These are phyloP conservation scores for Leccinum griseonigrum DNA, from an alignment of 1,284 basidiomycete species.

Conservation along the genomic window DNA sequence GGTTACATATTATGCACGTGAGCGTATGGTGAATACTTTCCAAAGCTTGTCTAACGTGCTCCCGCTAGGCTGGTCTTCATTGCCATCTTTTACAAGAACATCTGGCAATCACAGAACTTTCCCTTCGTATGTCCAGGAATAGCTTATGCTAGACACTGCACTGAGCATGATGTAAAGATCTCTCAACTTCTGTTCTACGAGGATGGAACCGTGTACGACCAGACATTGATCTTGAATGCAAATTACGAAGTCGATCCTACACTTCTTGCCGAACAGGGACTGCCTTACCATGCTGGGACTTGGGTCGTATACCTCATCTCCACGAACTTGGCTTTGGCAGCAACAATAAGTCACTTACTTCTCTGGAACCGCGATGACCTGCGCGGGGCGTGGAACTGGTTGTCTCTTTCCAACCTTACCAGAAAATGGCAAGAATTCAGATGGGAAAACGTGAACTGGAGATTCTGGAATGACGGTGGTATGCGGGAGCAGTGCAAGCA, in stretches of 20 bases:
- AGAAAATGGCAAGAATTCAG: constrained; percentile 25
- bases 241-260: constrained; percentile 46
- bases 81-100: constrained; percentile 42
- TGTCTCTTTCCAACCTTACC: constrained; percentile 22
- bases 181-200: constrained; percentile 52
- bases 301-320: constrained; percentile 40
- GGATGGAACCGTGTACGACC: constrained; percentile 48
- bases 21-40: constrained; percentile 4
- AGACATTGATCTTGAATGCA: constrained; percentile 46
- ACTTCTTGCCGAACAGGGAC: constrained; percentile 42
- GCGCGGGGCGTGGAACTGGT: constrained; percentile 43
- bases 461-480: constrained; percentile 44
- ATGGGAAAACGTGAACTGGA: constrained; percentile 38
- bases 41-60: constrained; percentile 1
- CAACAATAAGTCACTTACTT: constrained; percentile 50
- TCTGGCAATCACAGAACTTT: constrained; percentile 47
- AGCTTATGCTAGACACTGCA: background rate
- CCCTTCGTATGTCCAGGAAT: constrained; percentile 40
- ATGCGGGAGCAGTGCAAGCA: constrained; percentile 28
- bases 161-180: constrained; percentile 26
- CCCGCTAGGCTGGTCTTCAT: constrained; percentile 39
- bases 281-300: constrained; percentile 35
- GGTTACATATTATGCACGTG: constrained; percentile 47
- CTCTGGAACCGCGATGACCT: constrained; percentile 52
- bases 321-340: constrained; percentile 38